Conservation (phyloP, 73 alveolate species). For the Diophrys sp. region DNA sequence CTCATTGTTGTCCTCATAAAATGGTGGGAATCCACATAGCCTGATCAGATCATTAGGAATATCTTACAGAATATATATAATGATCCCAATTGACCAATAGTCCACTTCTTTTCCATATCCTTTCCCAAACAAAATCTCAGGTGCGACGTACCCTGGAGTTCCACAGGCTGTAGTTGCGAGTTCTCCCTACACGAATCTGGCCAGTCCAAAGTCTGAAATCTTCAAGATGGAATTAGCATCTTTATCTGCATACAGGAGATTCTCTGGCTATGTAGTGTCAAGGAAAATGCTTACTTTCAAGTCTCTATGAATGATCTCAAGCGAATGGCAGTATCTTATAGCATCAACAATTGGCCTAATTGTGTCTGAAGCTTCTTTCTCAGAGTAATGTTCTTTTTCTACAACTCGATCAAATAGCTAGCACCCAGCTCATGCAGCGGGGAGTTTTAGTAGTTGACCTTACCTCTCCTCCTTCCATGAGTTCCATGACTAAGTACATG, state of each 20-base stretch:
- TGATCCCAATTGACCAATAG: conserved; percentile 95
- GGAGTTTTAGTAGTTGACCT: neutral
- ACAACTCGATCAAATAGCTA: conserved; percentile 87
- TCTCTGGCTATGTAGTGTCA: conserved; percentile 79
- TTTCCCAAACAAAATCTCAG: conserved; percentile 90
- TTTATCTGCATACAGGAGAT: conserved; percentile 84
- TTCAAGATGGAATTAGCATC: conserved; percentile 88
- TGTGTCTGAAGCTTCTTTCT: conserved; percentile 95
- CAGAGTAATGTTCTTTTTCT: conserved; percentile 95
- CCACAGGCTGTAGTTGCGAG: conserved; percentile 98
- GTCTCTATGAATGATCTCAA: conserved; percentile 97
- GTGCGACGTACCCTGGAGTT: conserved; percentile 98
- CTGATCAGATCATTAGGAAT: conserved; percentile 2
- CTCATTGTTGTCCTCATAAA: conserved; percentile 91
- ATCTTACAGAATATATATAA: conserved; percentile 76
- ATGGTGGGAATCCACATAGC: conserved; percentile 95
- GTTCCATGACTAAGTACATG: conserved; percentile 74
- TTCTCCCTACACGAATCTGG: conserved; percentile 90
- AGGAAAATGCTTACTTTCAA: conserved; percentile 47
- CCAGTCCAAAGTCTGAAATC: conserved; percentile 96
- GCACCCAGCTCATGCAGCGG: no score
- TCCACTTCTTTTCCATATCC: conserved; percentile 97
- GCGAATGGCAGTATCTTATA: conserved; percentile 91
- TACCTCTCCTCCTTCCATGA: conserved; percentile 90
- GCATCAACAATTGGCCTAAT: conserved; percentile 97